Evolutionary conservation across 495 filamentous ascomycete species (phyloP), one percentile per base, ranked within the genome.

Genomic region (Astrothelium macrocarpum): DNA sequence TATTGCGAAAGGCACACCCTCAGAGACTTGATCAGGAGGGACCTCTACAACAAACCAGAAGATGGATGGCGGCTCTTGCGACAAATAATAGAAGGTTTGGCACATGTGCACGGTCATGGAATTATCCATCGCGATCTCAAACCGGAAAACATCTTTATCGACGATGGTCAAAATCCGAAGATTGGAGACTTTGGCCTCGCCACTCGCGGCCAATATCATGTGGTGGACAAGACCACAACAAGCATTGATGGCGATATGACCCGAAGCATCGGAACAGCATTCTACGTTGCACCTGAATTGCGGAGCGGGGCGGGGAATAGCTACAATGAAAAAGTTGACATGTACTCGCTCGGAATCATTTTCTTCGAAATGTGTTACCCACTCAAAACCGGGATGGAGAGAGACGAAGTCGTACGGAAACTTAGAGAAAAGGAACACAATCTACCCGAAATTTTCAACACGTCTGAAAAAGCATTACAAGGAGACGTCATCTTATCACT

Each of bases 41-140:
- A 86, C 39, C 72, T 97, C 34, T 84, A 80, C 61, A 83, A 87
- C 65, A 84, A 91, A 62, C 74, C 78, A 4, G 86, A 91, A 34
- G 87, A 96, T 64, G 78, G 85, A 10, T 98, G 95, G 95, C 86
- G 91, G 36, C 76, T 96, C 9, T 91, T 96, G 67, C 84, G 94
- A 12, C 95, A 97, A 72, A 87, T 96, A 14, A 79, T 97, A 2
- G 91, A 97, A 75, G 94, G 94, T 0, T 74, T 98, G 18, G 87
- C 82, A 42, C 91, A 98, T 74, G 91, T 98, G 53, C 94, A 98
- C 71, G 81, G 86, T 36, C 80, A 94, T 61, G 91, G 90, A 53
- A 96, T 98, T 67, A 93, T 98, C 25, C 94, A 98, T 71, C 87
- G 94, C 0, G 94, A 98, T 73, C 80, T 98, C n/a, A 97, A 97